Evolutionary conservation across 495 filamentous ascomycete genomes (phyloP).

Genomic region (Podospora anserina): DNA sequence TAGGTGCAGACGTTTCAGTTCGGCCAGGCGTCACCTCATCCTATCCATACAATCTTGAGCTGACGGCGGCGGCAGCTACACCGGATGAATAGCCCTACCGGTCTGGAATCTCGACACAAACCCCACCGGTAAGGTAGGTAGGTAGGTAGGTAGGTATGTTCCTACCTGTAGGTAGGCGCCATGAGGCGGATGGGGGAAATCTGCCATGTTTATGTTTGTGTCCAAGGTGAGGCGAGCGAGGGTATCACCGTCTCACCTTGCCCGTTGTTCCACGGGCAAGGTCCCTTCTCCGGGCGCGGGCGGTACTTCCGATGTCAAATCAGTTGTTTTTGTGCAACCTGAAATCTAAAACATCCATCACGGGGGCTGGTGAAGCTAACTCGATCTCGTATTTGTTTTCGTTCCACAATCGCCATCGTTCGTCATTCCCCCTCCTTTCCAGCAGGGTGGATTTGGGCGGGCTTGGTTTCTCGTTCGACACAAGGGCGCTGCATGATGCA

Average conservation of each 20-base stretch:
- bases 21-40: background rate
- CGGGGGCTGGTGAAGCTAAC: background rate
- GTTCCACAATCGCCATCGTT: too few relatives aligned
- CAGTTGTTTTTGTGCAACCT: background rate
- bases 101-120: background rate
- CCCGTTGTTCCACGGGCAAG: background rate
- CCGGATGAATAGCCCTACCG: background rate
- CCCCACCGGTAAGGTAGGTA: too few relatives aligned
- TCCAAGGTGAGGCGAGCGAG: background rate
- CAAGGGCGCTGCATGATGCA: background rate
- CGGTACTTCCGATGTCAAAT: background rate
- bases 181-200: background rate
- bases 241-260: background rate
- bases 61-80: background rate
- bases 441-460: too few relatives aligned
- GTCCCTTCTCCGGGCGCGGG: too few relatives aligned
- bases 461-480: background rate
- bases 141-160: background rate
- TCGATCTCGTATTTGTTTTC: background rate
- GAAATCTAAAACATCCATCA: background rate
- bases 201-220: background rate
- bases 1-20: background rate
- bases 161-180: background rate
- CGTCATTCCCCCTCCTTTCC: too few relatives aligned
- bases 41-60: background rate